These are phyloP conservation scores for Leishmania major DNA, from an alignment of 208 protist species.

Conservation along the genomic window DNA sequence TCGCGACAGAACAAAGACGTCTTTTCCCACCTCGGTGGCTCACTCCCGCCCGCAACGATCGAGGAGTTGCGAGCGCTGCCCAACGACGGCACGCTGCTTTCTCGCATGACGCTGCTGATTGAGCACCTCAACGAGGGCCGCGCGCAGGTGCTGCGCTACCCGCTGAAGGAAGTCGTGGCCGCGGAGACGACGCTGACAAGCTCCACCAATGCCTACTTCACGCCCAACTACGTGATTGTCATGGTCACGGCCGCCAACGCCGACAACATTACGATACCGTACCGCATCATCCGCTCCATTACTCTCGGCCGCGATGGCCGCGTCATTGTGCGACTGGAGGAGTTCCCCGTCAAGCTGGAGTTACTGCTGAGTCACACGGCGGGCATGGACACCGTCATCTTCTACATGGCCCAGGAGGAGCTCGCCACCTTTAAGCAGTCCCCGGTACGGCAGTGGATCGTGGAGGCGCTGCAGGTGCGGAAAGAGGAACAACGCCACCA, in stretches of 20 bases:
- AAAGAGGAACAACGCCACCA: slow-evolving; percentile 40
- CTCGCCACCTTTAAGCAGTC: slow-evolving; percentile 81
- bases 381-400: slow-evolving; percentile 79
- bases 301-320: slow-evolving; percentile 79
- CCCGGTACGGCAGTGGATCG: slow-evolving; percentile 78
- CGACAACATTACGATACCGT: slow-evolving; percentile 89
- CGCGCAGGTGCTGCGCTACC: slow-evolving; percentile 66
- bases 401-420: slow-evolving; percentile 58
- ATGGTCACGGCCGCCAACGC: slow-evolving; percentile 79
- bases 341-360: slow-evolving; percentile 87
- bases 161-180: slow-evolving; percentile 62
- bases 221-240: slow-evolving; percentile 78
- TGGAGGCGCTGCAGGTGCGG: slow-evolving; percentile 56
- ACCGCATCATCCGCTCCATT: slow-evolving; percentile 80
- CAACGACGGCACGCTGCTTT: slow-evolving; percentile 74
- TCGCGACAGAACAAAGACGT: slow-evolving; percentile 73
- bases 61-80: slow-evolving; percentile 61
- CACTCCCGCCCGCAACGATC: slow-evolving; percentile 36
- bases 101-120: slow-evolving; percentile 75
- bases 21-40: slow-evolving; percentile 42
- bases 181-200: slow-evolving; percentile 69
- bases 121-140: slow-evolving; percentile 67
- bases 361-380: slow-evolving; percentile 68
- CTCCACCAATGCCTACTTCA: slow-evolving; percentile 78
- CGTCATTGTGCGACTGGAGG: slow-evolving; percentile 79